These are phyloP conservation scores for Kodamaea plutei DNA, from an alignment of 1,139 yeast genomes.

Conservation along the genomic window DNA sequence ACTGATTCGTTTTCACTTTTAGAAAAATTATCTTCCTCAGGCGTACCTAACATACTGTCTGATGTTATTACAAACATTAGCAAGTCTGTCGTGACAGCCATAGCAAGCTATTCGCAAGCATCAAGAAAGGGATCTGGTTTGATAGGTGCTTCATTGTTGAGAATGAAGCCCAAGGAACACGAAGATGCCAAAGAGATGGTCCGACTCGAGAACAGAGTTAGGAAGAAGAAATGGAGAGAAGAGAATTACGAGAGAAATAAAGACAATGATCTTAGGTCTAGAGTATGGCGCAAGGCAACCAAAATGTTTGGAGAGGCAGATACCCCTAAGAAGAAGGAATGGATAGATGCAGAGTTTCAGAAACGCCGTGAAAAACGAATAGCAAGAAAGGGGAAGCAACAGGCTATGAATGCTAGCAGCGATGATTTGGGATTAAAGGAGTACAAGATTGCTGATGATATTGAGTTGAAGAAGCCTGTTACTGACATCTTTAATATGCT, in stretches of 20 bases:
- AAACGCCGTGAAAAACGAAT: constrained; percentile 60
- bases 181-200: constrained; percentile 53
- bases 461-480: constrained; percentile 22
- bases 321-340: constrained; percentile 51
- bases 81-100: constrained; percentile 28
- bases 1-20: constrained; percentile 1
- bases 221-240: constrained; percentile 91
- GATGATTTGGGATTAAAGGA: constrained; percentile 4
- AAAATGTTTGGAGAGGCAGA: constrained; percentile 60
- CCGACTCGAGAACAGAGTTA: constrained; percentile 69
- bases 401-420: not conserved
- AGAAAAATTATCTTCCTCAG: constrained; percentile 1
- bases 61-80: constrained; percentile 27
- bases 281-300: constrained; percentile 72
- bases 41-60: constrained; percentile 8
- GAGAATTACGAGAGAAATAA: constrained; percentile 77
- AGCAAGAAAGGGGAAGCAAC: constrained; percentile 22
- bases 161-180: constrained; percentile 28
- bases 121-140: constrained; percentile 14
- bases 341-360: constrained; percentile 76
- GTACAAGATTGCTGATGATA: constrained; percentile 15
- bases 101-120: constrained; percentile 24
- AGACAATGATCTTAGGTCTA: constrained; percentile 77
- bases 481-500: constrained; percentile 37
- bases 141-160: constrained; percentile 12